Percentiles rank a stretch among this genome's conserved stretches.
Evolutionary conservation across 2,329 filamentous ascomycete species (phyloP).

Genomic region (Cercospora sp.): DNA sequence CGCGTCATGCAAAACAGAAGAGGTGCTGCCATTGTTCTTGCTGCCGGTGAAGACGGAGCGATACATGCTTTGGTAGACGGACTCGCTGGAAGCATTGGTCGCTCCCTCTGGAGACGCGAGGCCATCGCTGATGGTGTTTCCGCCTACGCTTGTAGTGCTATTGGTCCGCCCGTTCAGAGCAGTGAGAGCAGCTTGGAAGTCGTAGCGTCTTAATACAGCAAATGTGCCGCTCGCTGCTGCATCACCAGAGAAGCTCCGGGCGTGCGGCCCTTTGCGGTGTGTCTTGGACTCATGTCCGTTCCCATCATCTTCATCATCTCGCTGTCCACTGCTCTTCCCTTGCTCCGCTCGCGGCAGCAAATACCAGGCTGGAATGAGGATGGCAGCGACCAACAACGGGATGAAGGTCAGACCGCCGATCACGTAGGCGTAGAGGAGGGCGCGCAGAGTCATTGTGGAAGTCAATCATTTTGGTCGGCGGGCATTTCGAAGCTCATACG

Average conservation of each 20-base stretch:
- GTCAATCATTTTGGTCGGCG: conserved; percentile 1
- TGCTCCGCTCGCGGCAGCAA: conserved; percentile 49
- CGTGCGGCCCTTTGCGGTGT: conserved; percentile 13
- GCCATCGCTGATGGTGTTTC: conserved; percentile 15
- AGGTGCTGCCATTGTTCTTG: conserved; percentile 44
- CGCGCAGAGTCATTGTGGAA: conserved; percentile 43
- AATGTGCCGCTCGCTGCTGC: conserved; percentile 36
- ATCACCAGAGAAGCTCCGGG: conserved; percentile 21
- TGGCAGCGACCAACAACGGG: conserved; percentile 64
- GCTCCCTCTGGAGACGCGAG: conserved; percentile 17
- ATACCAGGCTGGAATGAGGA: conserved; percentile 68
- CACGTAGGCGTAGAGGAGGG: conserved; percentile 74
- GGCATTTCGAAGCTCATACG: not conserved
- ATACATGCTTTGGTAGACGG: conserved; percentile 98
- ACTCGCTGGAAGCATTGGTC: conserved; percentile 66
- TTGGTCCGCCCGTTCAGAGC: conserved; percentile 33
- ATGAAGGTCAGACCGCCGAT: conserved; percentile 86
- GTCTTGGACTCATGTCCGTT: conserved; percentile 1
- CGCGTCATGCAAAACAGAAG: conserved; percentile 29
- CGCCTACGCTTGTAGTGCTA: conserved; percentile 9
- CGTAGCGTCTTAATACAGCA: conserved; percentile 37
- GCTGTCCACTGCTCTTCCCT: conserved; percentile 1
- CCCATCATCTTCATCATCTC: conserved; percentile 16
- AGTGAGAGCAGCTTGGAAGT: conserved; percentile 35
- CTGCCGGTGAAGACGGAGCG: conserved; percentile 88